Evolutionary conservation across 805 yeast species (phyloP).

Genomic region (Spathaspora gorwiae): DNA sequence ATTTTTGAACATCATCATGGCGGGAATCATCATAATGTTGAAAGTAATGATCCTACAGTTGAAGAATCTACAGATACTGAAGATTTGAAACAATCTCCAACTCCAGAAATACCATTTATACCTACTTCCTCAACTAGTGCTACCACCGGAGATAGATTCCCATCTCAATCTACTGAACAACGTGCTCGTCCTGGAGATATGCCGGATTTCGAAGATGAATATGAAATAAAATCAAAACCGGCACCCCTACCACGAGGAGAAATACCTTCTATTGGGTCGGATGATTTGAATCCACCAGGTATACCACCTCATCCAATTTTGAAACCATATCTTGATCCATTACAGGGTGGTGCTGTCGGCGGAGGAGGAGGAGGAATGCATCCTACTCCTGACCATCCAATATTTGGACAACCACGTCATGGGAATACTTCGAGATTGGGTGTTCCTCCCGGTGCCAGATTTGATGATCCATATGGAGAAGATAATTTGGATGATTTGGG

Average conservation of each 20-base stretch:
- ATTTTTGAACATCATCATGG: slow-evolving; percentile 2
- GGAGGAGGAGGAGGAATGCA: slow-evolving; percentile 47
- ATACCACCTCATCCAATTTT: slow-evolving; percentile 38
- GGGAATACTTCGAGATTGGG: slow-evolving; percentile 28
- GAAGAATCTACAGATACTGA: slow-evolving; percentile 6
- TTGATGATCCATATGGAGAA: slow-evolving; percentile 47
- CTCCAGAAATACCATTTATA: slow-evolving; percentile 4
- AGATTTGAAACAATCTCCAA: slow-evolving; percentile 1
- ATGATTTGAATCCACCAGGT: slow-evolving; percentile 48
- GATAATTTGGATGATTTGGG: slow-evolving; percentile 43
- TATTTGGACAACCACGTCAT: slow-evolving; percentile 29
- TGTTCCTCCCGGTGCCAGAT: slow-evolving; percentile 46
- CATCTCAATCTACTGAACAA: neutral
- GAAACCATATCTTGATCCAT: slow-evolving; percentile 43
- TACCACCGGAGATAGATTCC: neutral
- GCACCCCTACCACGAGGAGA: neutral
- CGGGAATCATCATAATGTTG: neutral
- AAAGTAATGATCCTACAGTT: slow-evolving; percentile 1
- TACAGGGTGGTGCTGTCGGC: slow-evolving; percentile 12
- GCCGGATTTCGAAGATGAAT: slow-evolving; percentile 55
- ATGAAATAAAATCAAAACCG: slow-evolving; percentile 25
- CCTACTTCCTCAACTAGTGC: neutral
- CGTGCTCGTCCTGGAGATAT: slow-evolving; percentile 31
- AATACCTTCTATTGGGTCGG: slow-evolving; percentile 41
- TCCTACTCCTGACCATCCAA: slow-evolving; percentile 48